These are phyloP conservation scores for Suillus fuscotomentosus DNA, from an alignment of 768 basidiomycete genomes.

Conservation along the genomic window DNA sequence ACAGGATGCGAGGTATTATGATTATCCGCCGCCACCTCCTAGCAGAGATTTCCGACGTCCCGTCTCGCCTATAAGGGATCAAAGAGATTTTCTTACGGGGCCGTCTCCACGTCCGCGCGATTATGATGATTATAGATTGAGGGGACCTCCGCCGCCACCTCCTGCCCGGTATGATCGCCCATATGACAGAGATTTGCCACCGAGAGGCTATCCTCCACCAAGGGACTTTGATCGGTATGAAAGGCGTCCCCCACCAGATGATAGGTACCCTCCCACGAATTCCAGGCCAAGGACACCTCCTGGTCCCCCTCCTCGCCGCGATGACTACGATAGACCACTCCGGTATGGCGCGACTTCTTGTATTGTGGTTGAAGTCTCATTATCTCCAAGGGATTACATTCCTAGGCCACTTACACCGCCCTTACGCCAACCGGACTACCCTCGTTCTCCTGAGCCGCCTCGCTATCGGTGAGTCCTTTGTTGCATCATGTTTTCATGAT, in stretches of 20 bases:
- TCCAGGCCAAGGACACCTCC: constrained; percentile 53
- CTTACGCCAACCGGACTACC: constrained; percentile 48
- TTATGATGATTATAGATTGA: constrained; percentile 65
- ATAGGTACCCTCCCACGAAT: constrained; percentile 38
- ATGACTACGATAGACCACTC: constrained; percentile 62
- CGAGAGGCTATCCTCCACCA: constrained; percentile 53
- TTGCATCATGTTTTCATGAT: constrained; percentile 3
- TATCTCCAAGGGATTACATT: constrained; percentile 51
- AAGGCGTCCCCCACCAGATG: constrained; percentile 44
- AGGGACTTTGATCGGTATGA: constrained; percentile 64
- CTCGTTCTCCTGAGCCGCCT: constrained; percentile 43
- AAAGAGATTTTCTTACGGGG: constrained; percentile 57
- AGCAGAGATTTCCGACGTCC: constrained; percentile 61
- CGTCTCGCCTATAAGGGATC: constrained; percentile 61
- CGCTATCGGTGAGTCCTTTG: constrained; percentile 36
- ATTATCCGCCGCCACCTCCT: constrained; percentile 41
- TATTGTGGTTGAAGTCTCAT: constrained; percentile 5
- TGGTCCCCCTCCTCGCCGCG: constrained; percentile 54
- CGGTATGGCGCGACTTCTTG: constrained; percentile 43
- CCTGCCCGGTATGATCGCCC: constrained; percentile 57
- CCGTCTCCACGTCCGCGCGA: constrained; percentile 54
- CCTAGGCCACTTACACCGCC: constrained; percentile 53
- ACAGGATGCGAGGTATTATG: constrained; percentile 60
- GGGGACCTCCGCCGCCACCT: constrained; percentile 46
- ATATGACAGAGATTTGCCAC: constrained; percentile 43